Conservation (phyloP, 345 rosid genomes). For the Laguncularia racemosa region DNA sequence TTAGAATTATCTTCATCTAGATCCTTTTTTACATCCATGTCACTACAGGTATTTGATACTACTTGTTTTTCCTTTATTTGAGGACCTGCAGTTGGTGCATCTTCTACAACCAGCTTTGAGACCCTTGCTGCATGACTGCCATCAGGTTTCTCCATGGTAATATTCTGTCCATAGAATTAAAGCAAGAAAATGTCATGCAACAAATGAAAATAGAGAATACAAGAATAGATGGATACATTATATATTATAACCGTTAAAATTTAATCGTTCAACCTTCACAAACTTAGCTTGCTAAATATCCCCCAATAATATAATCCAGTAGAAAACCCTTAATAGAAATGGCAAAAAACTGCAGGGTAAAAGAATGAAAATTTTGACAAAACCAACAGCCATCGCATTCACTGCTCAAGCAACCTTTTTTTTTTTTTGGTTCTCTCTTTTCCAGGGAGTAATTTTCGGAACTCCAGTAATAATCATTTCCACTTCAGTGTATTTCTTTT, state of each 20-base stretch:
- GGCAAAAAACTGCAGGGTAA: too few species aligned
- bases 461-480: too few species aligned
- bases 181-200: neutral
- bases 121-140: conserved; percentile 27
- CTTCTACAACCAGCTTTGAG: conserved; percentile 26
- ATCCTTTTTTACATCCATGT: conserved; percentile 26
- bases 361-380: neutral
- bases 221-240: too few species aligned
- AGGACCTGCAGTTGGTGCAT: conserved; percentile 13
- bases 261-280: too few species aligned
- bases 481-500: too few species aligned
- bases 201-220: too few species aligned
- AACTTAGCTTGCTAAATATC: too few species aligned
- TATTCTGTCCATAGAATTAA: conserved; percentile 35
- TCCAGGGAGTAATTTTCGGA: too few species aligned
- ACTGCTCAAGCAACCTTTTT: too few species aligned
- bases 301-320: too few species aligned
- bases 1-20: conserved; percentile 22
- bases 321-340: too few species aligned
- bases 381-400: neutral
- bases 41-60: conserved; percentile 20
- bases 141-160: conserved; percentile 20
- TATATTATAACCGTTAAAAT: neutral
- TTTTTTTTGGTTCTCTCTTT: too few species aligned
- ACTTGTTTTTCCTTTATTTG: conserved; percentile 28